These are phyloP conservation scores for Jaapia argillacea DNA, from an alignment of 768 basidiomycete genomes.

Conservation along the genomic window DNA sequence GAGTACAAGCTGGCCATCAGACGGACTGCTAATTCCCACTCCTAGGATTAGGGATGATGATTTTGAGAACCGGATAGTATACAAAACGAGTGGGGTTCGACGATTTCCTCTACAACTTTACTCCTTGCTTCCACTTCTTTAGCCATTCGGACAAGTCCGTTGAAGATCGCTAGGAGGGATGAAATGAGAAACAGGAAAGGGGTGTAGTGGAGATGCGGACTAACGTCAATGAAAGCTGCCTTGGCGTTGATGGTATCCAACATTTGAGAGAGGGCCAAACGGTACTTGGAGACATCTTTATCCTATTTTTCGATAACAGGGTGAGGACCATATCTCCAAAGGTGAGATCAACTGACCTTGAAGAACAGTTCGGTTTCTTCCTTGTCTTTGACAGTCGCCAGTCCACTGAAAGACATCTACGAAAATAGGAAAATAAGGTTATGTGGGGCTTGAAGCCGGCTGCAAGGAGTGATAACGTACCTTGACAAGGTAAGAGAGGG, in stretches of 20 bases:
- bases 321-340: conserved; percentile 4
- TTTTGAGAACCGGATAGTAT: too few species aligned
- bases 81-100: too few species aligned
- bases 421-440: conserved; percentile 9
- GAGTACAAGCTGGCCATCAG: too few species aligned
- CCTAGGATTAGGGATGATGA: too few species aligned
- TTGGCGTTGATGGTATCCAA: conserved; percentile 59
- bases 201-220: too few species aligned
- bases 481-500: conserved; percentile 40
- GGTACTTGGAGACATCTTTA: conserved; percentile 63
- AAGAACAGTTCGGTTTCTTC: conserved; percentile 62
- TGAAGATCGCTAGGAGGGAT: too few species aligned
- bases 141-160: too few species aligned
- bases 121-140: too few species aligned
- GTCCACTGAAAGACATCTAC: conserved; percentile 28
- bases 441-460: background rate
- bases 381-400: conserved; percentile 64
- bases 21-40: too few species aligned
- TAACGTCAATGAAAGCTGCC: conserved; percentile 52
- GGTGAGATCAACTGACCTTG: conserved; percentile 31
- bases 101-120: too few species aligned
- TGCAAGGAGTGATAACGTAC: conserved; percentile 28
- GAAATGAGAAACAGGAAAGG: too few species aligned
- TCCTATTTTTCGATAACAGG: conserved; percentile 27
- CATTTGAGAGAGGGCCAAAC: conserved; percentile 52